phyloP scores from a whole-genome alignment of 305 asterid genomes.

The Withania somnifera region DNA sequence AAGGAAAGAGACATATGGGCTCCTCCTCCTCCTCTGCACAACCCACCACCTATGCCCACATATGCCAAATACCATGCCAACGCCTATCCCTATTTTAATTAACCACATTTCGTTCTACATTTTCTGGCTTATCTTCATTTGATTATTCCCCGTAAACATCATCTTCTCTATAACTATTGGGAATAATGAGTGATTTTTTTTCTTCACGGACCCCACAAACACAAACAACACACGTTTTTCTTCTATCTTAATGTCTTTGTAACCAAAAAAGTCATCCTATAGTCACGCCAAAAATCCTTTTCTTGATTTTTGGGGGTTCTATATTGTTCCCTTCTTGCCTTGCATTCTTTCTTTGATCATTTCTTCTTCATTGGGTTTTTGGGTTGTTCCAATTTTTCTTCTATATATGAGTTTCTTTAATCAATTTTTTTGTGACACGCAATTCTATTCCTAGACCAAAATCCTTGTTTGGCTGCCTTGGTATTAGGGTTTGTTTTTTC shows the following conservation, averaged over 20 bases:
- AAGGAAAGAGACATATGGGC: neutral
- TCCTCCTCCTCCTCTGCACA: neutral
- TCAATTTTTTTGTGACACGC: conserved; percentile 2
- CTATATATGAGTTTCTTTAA: neutral
- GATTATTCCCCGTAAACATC: neutral
- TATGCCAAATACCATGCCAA: neutral
- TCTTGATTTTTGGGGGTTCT: conserved; percentile 14
- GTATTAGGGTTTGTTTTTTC: conserved; percentile 22
- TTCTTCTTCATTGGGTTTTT: conserved; percentile 30
- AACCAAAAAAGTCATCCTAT: conserved; percentile 17
- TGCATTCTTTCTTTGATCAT: conserved; percentile 20
- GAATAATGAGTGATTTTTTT: neutral
- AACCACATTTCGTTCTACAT: neutral
- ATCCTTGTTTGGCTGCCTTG: neutral
- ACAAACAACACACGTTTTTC: conserved; percentile 15
- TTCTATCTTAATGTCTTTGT: conserved; percentile 2
- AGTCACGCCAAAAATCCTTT: conserved; percentile 24
- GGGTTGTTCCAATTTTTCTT: conserved; percentile 19
- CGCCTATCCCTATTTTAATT: neutral
- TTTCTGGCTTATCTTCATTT: neutral
- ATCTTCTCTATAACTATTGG: neutral
- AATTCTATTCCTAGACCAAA: conserved; percentile 19
- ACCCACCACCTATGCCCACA: conserved; percentile 1
- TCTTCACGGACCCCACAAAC: conserved; percentile 16
- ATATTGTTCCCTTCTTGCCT: conserved; percentile 18